These are phyloP conservation scores for Euclidium syriacum DNA, from an alignment of 345 rosid species.

Conservation along the genomic window DNA sequence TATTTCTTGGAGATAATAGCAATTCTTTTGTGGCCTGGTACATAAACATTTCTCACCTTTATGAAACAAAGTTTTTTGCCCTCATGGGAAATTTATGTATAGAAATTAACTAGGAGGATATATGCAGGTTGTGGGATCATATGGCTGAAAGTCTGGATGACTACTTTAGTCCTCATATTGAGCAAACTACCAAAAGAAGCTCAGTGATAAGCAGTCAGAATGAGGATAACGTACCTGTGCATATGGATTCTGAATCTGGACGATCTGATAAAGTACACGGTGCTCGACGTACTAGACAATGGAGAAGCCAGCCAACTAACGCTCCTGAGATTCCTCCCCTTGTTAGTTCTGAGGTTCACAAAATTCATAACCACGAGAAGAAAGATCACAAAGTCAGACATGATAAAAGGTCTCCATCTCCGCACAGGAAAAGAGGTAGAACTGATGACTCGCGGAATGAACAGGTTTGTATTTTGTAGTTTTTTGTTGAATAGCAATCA, in stretches of 20 bases:
- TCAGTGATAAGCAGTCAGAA: constrained; percentile 30
- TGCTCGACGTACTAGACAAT: constrained; percentile 54
- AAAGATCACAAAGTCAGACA: constrained; percentile 30
- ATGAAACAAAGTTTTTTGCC: not conserved
- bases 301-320: constrained; percentile 54
- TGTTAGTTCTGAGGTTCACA: constrained; percentile 52
- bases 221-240: constrained; percentile 28
- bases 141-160: constrained; percentile 55
- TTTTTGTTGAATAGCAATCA: not conserved
- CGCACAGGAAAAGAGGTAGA: constrained; percentile 58
- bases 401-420: constrained; percentile 51
- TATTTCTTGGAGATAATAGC: constrained; percentile 92
- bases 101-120: constrained; percentile 2
- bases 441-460: constrained; percentile 41
- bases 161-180: constrained; percentile 41
- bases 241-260: constrained; percentile 42
- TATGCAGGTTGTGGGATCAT: constrained; percentile 95
- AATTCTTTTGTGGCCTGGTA: constrained; percentile 86
- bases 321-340: constrained; percentile 61
- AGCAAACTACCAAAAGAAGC: constrained; percentile 29
- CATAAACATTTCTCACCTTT: not conserved
- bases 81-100: not conserved
- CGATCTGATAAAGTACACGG: constrained; percentile 36
- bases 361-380: constrained; percentile 40
- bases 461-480: constrained; percentile 46